Base-by-base conservation (phyloP, 1,284 basidiomycete genomes). In the Taiwanofungus camphoratus region DNA sequence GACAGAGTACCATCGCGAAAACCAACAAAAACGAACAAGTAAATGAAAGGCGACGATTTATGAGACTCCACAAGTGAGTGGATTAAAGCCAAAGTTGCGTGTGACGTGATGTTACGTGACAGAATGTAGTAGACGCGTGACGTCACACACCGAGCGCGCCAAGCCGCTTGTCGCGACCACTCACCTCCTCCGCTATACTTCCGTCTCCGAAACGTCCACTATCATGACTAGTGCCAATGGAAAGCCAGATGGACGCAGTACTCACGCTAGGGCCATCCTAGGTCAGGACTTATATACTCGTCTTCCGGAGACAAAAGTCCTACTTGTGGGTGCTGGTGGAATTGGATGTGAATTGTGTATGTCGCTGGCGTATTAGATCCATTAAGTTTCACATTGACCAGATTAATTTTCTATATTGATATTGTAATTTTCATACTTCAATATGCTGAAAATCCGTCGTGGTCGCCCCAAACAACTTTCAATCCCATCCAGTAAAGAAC, bases 401-500 rank as follows among this genome's bases (percentile, higher is more conserved):
- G n/a, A n/a, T n/a, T n/a, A n/a, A n/a, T n/a, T n/a, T n/a, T n/a
- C n/a, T n/a, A n/a, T n/a, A n/a, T n/a, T n/a, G n/a, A n/a, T n/a
- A n/a, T n/a, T n/a, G n/a, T n/a, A n/a, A n/a, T n/a, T n/a, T n/a
- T n/a, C n/a, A n/a, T n/a, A n/a, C n/a, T n/a, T n/a, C n/a, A n/a
- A n/a, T n/a, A n/a, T n/a, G n/a, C n/a, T n/a, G n/a, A n/a, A n/a
- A n/a, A n/a, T n/a, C n/a, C n/a, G n/a, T n/a, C n/a, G n/a, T n/a
- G n/a, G n/a, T n/a, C n/a, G n/a, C n/a, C n/a, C n/a, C n/a, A n/a
- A n/a, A n/a, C n/a, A n/a, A n/a, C n/a, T n/a, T n/a, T n/a, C n/a
- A n/a, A n/a, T n/a, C n/a, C n/a, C n/a, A n/a, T n/a, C 26, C 19
- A 94, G 91, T 99, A 54, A 99, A 99, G 70, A 97, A 98, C 62